A percentile compares a stretch with the other conserved stretches of the same genome.
Conservation (phyloP, 371 early-diverging fungal genomes). For the Mucor racemosus region DNA sequence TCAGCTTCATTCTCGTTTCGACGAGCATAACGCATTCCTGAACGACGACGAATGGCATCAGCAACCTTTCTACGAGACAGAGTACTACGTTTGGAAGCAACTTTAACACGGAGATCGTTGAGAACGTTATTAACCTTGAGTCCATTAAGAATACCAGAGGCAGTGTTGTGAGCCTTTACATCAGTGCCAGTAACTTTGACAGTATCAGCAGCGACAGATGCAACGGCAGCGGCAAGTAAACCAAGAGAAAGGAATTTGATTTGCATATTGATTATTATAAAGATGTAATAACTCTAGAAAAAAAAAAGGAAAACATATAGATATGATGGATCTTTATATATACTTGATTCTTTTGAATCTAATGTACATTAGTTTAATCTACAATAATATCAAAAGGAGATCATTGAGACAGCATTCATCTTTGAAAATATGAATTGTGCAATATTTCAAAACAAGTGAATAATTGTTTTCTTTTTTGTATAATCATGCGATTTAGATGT, state of each 20-base stretch:
- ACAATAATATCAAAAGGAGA: background rate
- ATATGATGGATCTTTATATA: background rate
- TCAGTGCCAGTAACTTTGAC: background rate
- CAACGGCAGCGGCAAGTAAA: background rate
- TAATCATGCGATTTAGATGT: background rate
- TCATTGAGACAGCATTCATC: background rate
- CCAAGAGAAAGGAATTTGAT: slow-evolving; percentile 4
- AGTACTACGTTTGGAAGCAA: background rate
- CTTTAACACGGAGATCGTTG: background rate
- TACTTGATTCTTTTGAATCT: background rate
- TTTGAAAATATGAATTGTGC: background rate
- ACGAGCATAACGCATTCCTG: background rate
- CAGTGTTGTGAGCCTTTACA: background rate
- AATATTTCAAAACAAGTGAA: background rate
- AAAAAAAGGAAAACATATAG: background rate
- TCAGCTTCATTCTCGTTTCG: background rate
- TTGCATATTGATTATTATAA: slow-evolving; percentile 14
- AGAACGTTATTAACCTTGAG: background rate
- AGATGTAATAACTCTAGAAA: background rate
- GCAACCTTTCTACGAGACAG: background rate
- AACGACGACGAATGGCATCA: background rate
- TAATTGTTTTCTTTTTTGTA: background rate
- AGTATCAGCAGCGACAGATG: background rate
- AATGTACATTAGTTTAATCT: background rate
- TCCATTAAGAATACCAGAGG: background rate